Conservation (phyloP, 148 eudicot genomes). For the Rheum nobile region DNA sequence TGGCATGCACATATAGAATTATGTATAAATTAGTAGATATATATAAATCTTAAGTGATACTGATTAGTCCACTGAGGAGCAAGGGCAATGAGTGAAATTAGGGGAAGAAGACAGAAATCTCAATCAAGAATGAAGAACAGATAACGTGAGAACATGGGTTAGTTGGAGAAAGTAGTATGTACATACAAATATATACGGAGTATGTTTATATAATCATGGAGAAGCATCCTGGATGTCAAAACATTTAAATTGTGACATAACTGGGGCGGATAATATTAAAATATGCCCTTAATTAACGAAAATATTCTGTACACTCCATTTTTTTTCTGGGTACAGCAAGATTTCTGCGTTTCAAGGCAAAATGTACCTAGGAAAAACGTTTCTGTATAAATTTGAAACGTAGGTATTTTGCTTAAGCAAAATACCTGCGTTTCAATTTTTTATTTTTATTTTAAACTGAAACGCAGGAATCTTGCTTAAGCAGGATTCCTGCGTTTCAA, state of each 20-base stretch:
- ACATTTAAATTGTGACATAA: not conserved
- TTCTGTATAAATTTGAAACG: no score
- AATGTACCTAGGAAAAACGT: no score
- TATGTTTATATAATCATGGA: not conserved
- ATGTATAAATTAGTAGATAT: not conserved
- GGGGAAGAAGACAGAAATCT: conserved; percentile 5
- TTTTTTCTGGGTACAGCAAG: no score
- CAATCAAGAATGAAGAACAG: not conserved
- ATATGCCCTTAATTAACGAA: not conserved
- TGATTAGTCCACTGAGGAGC: not conserved
- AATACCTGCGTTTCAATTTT: no score
- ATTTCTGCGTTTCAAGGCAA: no score
- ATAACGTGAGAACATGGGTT: conserved; percentile 1
- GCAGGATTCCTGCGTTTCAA: no score
- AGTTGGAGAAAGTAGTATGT: not conserved
- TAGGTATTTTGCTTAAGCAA: no score
- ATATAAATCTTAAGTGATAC: not conserved
- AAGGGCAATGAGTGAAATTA: not conserved
- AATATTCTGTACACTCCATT: no score
- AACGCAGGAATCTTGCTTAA: no score
- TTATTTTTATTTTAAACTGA: no score
- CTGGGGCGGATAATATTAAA: no score
- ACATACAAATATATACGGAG: not conserved
- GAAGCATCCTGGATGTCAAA: not conserved
- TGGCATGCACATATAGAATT: not conserved